Conservation (phyloP, 2,329 filamentous ascomycete genomes). For the Aspergillus sp. region DNA sequence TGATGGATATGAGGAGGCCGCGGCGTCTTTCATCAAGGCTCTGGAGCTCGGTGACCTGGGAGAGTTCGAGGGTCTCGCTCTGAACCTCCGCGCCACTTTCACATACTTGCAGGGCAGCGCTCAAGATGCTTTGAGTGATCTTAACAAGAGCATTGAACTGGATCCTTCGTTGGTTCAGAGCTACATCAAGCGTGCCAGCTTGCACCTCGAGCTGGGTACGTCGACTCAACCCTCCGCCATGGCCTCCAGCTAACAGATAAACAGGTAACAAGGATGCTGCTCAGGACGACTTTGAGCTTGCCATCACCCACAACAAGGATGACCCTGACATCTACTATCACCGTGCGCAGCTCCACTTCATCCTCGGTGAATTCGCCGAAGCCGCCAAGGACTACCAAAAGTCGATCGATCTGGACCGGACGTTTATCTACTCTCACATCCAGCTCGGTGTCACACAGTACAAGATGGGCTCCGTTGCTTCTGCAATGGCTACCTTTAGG, state of each 20-base stretch:
- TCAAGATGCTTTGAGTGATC: constrained; percentile 76
- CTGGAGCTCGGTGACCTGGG: constrained; percentile 79
- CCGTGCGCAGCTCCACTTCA: constrained; percentile 97
- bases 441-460: constrained; percentile 99
- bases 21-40: constrained; percentile 83
- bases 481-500: constrained; percentile 97
- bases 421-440: constrained; percentile 99
- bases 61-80: constrained; percentile 84
- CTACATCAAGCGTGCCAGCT: constrained; percentile 98
- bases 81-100: constrained; percentile 97
- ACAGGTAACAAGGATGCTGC: constrained; percentile 82
- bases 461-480: constrained; percentile 98
- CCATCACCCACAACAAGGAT: constrained; percentile 79
- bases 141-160: constrained; percentile 91
- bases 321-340: constrained; percentile 99
- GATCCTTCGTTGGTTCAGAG: constrained; percentile 89
- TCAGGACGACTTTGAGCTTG: constrained; percentile 83
- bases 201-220: constrained; percentile 90
- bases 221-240: constrained; percentile 1
- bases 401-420: constrained; percentile 92
- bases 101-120: constrained; percentile 90
- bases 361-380: constrained; percentile 88
- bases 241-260: constrained; percentile 33
- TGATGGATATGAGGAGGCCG: constrained; percentile 89
- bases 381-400: constrained; percentile 99